Conservation (phyloP, 352 stramenopile genomes). For the Aphanomyces stellatus region DNA sequence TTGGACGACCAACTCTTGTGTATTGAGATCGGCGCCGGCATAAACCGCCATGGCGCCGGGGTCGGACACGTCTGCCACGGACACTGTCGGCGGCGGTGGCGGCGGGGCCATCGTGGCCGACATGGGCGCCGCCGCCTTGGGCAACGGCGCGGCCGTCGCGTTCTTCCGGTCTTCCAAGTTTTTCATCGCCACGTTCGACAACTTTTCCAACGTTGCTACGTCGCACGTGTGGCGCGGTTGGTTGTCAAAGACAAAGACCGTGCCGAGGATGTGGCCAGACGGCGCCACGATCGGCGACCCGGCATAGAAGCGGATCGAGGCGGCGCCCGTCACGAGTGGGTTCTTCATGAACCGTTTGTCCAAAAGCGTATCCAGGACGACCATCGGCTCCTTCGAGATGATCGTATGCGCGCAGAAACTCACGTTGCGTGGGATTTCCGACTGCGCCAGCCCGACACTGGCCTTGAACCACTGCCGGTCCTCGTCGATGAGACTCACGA, state of each 20-base stretch:
- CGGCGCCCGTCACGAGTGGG: slow-evolving; percentile 67
- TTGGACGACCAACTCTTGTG: slow-evolving; percentile 72
- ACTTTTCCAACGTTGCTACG: slow-evolving; percentile 78
- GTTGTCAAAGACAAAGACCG: slow-evolving; percentile 83
- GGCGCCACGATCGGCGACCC: slow-evolving; percentile 74
- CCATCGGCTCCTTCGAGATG: slow-evolving; percentile 85
- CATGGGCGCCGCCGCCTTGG: slow-evolving; percentile 30
- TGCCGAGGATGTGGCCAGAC: slow-evolving; percentile 71
- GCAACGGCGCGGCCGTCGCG: slow-evolving; percentile 53
- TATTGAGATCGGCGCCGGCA: not conserved
- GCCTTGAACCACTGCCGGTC: slow-evolving; percentile 85
- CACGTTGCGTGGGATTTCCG: slow-evolving; percentile 79
- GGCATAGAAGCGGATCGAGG: slow-evolving; percentile 83
- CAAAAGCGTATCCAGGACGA: slow-evolving; percentile 77
- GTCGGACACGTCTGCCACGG: too few species aligned
- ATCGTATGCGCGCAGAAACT: slow-evolving; percentile 81
- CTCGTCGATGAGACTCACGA: slow-evolving; percentile 75
- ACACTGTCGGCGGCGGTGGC: slow-evolving; percentile 26
- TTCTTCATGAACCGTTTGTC: slow-evolving; percentile 85
- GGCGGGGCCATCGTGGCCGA: slow-evolving; percentile 20
- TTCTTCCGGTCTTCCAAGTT: slow-evolving; percentile 87
- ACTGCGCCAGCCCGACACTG: slow-evolving; percentile 73
- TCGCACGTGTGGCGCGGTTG: slow-evolving; percentile 78
- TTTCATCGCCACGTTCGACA: slow-evolving; percentile 86
- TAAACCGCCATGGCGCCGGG: slow-evolving; percentile 23